phyloP scores from a whole-genome alignment of 148 eudicot species.

The Camellia sinensis region DNA sequence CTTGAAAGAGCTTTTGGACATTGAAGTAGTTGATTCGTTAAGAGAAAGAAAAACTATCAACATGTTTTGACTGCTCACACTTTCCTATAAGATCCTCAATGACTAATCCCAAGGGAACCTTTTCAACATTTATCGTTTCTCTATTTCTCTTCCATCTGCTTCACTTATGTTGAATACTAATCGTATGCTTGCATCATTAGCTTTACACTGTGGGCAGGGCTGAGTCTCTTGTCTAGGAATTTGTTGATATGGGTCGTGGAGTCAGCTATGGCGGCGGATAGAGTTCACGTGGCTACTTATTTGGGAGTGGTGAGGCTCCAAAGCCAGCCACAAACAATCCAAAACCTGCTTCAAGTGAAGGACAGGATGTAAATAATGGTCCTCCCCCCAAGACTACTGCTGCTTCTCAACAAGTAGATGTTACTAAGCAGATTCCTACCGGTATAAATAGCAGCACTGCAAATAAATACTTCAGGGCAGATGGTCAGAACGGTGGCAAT shows the following conservation, averaged over 20 bases:
- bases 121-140: background rate
- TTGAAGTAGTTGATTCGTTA: background rate
- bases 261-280: conserved; percentile 95
- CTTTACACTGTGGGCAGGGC: conserved; percentile 6
- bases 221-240: background rate
- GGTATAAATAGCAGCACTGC: conserved; percentile 55
- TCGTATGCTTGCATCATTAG: background rate
- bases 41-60: background rate
- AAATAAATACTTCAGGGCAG: conserved; percentile 75
- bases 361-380: conserved; percentile 28
- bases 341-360: conserved; percentile 31
- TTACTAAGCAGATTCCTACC: conserved; percentile 61
- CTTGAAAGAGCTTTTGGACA: no score
- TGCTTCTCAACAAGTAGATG: conserved; percentile 42
- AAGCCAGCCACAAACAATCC: conserved; percentile 41
- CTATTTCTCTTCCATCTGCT: background rate
- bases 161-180: background rate
- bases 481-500: conserved; percentile 86
- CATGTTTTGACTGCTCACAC: background rate
- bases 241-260: conserved; percentile 69
- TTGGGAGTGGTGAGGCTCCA: conserved; percentile 75
- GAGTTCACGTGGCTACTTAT: conserved; percentile 78
- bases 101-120: background rate
- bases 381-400: conserved; percentile 38
- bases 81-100: background rate